Evolutionary conservation across 2,329 filamentous ascomycete genomes (phyloP).

Genomic region (Penicillium crustosum): DNA sequence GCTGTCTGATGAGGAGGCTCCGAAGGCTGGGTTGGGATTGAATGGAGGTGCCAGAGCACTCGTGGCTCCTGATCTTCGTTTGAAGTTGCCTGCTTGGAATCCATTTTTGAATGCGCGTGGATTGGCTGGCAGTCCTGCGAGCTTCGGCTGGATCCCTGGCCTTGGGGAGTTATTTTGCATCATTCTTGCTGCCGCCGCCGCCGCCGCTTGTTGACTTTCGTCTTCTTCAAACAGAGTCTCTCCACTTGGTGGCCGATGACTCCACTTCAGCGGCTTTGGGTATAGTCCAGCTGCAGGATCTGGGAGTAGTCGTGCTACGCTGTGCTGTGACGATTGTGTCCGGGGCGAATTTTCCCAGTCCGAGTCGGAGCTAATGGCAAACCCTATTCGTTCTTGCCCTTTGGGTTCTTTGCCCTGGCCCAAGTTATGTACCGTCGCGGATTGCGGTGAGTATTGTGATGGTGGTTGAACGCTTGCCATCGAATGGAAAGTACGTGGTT

Average conservation of each 20-base stretch:
- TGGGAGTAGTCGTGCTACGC: constrained; percentile 40
- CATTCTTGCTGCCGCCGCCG: background rate
- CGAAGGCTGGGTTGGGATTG: constrained; percentile 1
- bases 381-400: constrained; percentile 18
- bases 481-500: constrained; percentile 8
- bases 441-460: constrained; percentile 21
- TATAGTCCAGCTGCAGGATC: constrained; percentile 36
- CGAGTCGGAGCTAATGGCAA: constrained; percentile 23
- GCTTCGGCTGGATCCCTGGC: constrained; percentile 8
- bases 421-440: constrained; percentile 15
- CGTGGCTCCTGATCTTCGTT: background rate
- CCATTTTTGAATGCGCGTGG: constrained; percentile 38
- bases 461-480: constrained; percentile 19
- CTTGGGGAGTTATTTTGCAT: constrained; percentile 1
- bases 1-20: constrained; percentile 12
- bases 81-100: constrained; percentile 14
- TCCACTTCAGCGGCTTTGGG: constrained; percentile 41
- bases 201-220: constrained; percentile 16
- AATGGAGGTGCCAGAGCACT: constrained; percentile 9
- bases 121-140: constrained; percentile 36
- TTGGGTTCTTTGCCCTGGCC: background rate
- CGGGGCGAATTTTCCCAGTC: constrained; percentile 31
- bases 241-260: constrained; percentile 32
- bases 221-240: constrained; percentile 44
- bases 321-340: constrained; percentile 38